A percentile compares a stretch with the other conserved stretches of the same genome.
These are phyloP conservation scores for Leucogyrophana mollusca DNA, from an alignment of 768 basidiomycete genomes.

Conservation along the genomic window DNA sequence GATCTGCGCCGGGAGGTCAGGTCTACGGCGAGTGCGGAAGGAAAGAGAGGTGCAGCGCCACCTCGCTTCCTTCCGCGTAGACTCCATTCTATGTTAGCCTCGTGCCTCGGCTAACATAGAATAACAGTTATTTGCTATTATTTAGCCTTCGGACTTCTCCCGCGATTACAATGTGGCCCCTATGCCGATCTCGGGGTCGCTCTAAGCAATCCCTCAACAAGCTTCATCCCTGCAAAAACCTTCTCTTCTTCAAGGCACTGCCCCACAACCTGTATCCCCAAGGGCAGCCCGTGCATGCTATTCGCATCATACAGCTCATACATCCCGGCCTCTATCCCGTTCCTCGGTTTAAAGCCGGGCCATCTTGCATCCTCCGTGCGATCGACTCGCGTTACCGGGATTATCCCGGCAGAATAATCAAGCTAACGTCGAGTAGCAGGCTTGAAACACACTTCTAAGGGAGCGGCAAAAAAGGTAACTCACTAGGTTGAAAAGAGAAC, in stretches of 20 bases:
- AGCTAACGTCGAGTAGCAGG: slow-evolving; percentile 23
- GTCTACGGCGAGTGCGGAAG: background rate
- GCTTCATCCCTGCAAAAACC: slow-evolving; percentile 60
- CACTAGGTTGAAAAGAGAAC: slow-evolving; percentile 60
- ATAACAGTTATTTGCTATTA: too few relatives aligned
- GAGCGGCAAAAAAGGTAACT: slow-evolving; percentile 10
- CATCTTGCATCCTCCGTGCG: slow-evolving; percentile 33
- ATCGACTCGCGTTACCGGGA: slow-evolving; percentile 50
- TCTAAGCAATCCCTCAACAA: slow-evolving; percentile 42
- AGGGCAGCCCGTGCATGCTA: slow-evolving; percentile 58
- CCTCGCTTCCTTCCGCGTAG: background rate
- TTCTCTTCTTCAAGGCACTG: slow-evolving; percentile 63
- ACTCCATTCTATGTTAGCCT: slow-evolving; percentile 1
- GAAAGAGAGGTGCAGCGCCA: background rate
- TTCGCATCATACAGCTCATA: slow-evolving; percentile 51
- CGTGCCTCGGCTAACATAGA: background rate
- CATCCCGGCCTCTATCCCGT: slow-evolving; percentile 41
- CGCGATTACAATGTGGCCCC: too few relatives aligned
- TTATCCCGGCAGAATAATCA: slow-evolving; percentile 50
- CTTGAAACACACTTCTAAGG: background rate
- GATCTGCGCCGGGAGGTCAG: background rate
- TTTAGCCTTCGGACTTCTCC: too few relatives aligned
- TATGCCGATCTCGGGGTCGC: too few relatives aligned
- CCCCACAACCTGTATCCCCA: slow-evolving; percentile 59
- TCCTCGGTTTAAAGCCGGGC: slow-evolving; percentile 31